These are phyloP conservation scores for Trichoderma sp. DNA, from an alignment of 2,329 filamentous ascomycete genomes.

Conservation along the genomic window DNA sequence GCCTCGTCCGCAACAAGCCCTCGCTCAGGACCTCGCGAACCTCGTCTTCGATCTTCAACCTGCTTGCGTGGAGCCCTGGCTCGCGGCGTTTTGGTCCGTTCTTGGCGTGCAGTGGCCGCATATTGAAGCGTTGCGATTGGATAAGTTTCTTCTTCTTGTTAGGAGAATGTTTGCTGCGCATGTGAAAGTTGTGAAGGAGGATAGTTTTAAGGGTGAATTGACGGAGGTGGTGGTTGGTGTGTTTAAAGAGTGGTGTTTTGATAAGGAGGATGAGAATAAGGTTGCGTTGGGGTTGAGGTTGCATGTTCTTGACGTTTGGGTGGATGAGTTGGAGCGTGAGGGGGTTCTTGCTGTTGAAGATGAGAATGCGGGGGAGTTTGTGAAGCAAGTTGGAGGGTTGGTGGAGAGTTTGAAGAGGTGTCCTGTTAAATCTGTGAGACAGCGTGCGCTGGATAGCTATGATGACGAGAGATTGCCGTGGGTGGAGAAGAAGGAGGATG, in stretches of 20 bases:
- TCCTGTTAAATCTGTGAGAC: conserved; percentile 70
- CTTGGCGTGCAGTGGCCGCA: conserved; percentile 71
- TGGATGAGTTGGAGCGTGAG: conserved; percentile 81
- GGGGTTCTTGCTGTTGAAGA: conserved; percentile 46
- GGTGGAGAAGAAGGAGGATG: conserved; percentile 42
- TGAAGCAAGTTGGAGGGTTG: conserved; percentile 55
- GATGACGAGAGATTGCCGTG: conserved; percentile 72
- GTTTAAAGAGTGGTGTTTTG: conserved; percentile 37
- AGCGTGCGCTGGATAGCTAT: conserved; percentile 68
- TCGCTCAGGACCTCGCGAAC: conserved; percentile 74
- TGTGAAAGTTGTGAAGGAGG: conserved; percentile 51
- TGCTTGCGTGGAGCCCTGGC: conserved; percentile 47
- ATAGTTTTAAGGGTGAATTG: conserved; percentile 35
- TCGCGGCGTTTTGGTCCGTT: conserved; percentile 71
- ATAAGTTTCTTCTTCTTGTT: conserved; percentile 89
- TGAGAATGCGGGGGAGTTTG: conserved; percentile 46
- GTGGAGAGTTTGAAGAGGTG: conserved; percentile 59
- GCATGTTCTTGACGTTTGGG: conserved; percentile 87
- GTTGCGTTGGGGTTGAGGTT: conserved; percentile 83
- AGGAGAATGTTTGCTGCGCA: conserved; percentile 75
- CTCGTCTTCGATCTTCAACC: conserved; percentile 61
- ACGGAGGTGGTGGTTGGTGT: conserved; percentile 33
- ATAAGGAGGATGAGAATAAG: conserved; percentile 45
- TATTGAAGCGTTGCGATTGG: conserved; percentile 76
- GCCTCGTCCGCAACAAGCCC: conserved; percentile 79